Conservation (phyloP, 768 basidiomycete species). For the Aureoboletus auriporus region DNA sequence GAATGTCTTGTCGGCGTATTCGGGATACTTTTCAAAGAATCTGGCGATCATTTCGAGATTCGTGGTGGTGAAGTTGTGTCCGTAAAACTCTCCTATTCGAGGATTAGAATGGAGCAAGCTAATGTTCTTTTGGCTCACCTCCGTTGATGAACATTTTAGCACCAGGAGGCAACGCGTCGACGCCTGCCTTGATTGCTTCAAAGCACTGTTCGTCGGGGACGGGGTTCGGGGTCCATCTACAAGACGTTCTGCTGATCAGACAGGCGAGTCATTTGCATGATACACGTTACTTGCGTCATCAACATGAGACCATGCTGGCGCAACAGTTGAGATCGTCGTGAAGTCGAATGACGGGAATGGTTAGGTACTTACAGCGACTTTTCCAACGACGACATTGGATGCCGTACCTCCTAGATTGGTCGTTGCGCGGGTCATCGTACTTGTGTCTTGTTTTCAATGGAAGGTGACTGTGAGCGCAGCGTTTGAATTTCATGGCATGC, state of each 20-base stretch:
- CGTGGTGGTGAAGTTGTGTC: conserved; percentile 33
- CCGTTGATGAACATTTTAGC: conserved; percentile 50
- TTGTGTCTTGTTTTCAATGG: neutral
- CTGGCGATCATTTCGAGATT: conserved; percentile 47
- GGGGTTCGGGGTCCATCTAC: neutral
- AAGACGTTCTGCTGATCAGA: neutral
- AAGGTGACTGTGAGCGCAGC: too few species aligned
- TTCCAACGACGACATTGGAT: conserved; percentile 33
- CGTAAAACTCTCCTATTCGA: conserved; percentile 54
- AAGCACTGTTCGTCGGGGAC: conserved; percentile 33
- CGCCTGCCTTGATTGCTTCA: conserved; percentile 38
- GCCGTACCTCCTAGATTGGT: conserved; percentile 37
- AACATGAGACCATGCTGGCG: neutral
- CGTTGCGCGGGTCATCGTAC: conserved; percentile 29
- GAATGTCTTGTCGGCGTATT: conserved; percentile 32
- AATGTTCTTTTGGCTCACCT: conserved; percentile 31
- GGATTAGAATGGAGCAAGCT: neutral
- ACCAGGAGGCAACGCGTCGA: conserved; percentile 40
- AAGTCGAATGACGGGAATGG: neutral
- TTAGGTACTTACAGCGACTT: conserved; percentile 32
- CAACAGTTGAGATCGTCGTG: neutral
- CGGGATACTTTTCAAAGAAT: conserved; percentile 44
- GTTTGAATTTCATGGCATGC: too few species aligned
- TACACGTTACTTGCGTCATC: conserved; percentile 40
- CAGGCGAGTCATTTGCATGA: neutral